A percentile compares a stretch with the other conserved stretches of the same genome.
Conservation (phyloP, 1,284 basidiomycete genomes). For the Ustilago loliicola region DNA sequence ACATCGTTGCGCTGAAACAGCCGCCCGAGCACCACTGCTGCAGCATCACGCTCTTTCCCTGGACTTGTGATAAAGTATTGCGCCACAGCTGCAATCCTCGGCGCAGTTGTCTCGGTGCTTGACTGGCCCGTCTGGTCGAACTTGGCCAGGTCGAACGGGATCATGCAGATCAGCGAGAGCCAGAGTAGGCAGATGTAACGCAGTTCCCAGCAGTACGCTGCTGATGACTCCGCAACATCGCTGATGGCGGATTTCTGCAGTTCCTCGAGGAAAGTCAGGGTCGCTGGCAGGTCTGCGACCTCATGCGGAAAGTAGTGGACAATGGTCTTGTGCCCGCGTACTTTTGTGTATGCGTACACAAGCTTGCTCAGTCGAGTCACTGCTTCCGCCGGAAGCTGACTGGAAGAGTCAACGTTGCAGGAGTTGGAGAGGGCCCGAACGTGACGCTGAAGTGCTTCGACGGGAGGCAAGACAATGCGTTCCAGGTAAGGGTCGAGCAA, state of each 20-base stretch:
- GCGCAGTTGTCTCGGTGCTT: slow-evolving; percentile 71
- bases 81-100: slow-evolving; percentile 76
- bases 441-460: slow-evolving; percentile 70
- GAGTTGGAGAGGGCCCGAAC: slow-evolving; percentile 20
- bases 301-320: slow-evolving; percentile 92
- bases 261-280: slow-evolving; percentile 78
- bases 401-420: neutral
- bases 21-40: slow-evolving; percentile 80
- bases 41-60: slow-evolving; percentile 84
- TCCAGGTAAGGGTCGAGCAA: slow-evolving; percentile 97
- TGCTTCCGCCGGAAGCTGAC: neutral
- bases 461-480: slow-evolving; percentile 81
- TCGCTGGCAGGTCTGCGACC: slow-evolving; percentile 82
- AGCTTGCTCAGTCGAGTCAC: slow-evolving; percentile 71
- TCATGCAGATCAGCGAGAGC: slow-evolving; percentile 92
- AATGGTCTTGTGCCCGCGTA: slow-evolving; percentile 91
- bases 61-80: slow-evolving; percentile 78
- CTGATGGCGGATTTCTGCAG: slow-evolving; percentile 50
- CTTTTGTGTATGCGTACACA: slow-evolving; percentile 87
- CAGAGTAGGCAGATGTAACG: slow-evolving; percentile 89
- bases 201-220: slow-evolving; percentile 77
- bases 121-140: slow-evolving; percentile 77
- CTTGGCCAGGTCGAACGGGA: slow-evolving; percentile 90
- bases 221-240: neutral
- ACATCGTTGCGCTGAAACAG: slow-evolving; percentile 78